Evolutionary conservation across 805 yeast species (phyloP).

Genomic region (Ogataea wickerhamii): DNA sequence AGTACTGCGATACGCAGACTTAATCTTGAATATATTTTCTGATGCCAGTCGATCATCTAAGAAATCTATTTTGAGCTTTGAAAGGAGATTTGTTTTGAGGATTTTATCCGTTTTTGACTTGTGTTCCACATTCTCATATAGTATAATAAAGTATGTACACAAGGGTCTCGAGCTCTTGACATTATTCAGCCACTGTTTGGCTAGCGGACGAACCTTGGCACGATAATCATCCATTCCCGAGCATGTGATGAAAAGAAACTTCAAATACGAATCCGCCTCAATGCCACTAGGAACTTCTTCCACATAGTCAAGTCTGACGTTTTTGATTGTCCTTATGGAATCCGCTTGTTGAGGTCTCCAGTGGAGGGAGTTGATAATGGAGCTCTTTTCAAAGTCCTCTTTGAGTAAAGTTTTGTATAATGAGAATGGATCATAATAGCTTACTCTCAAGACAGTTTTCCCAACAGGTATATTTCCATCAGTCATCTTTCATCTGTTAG

Average conservation of each 20-base stretch:
- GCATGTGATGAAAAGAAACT: conserved; percentile 65
- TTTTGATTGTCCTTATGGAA: conserved; percentile 61
- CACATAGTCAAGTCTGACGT: conserved; percentile 47
- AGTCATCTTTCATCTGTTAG: no score
- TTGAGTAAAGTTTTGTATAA: conserved; percentile 43
- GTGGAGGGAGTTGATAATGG: conserved; percentile 63
- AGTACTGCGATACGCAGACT: conserved; percentile 32
- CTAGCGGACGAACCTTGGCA: conserved; percentile 73
- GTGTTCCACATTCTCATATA: conserved; percentile 35
- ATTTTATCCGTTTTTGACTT: conserved; percentile 25
- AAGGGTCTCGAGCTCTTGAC: conserved; percentile 46
- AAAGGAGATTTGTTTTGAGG: conserved; percentile 28
- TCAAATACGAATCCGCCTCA: conserved; percentile 38
- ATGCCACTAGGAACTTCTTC: conserved; percentile 51
- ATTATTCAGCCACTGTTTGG: conserved; percentile 71
- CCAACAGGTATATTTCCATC: no score
- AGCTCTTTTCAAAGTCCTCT: conserved; percentile 40
- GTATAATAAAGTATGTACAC: conserved; percentile 51
- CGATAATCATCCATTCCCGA: conserved; percentile 72
- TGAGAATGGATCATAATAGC: conserved; percentile 74
- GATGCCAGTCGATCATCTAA: conserved; percentile 20
- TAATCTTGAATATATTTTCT: conserved; percentile 40
- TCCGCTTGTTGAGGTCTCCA: conserved; percentile 55
- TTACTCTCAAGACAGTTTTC: conserved; percentile 32
- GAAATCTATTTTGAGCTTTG: conserved; percentile 32